These are phyloP conservation scores for Blumeria hordei DNA, from an alignment of 2,329 filamentous ascomycete genomes.

Conservation along the genomic window DNA sequence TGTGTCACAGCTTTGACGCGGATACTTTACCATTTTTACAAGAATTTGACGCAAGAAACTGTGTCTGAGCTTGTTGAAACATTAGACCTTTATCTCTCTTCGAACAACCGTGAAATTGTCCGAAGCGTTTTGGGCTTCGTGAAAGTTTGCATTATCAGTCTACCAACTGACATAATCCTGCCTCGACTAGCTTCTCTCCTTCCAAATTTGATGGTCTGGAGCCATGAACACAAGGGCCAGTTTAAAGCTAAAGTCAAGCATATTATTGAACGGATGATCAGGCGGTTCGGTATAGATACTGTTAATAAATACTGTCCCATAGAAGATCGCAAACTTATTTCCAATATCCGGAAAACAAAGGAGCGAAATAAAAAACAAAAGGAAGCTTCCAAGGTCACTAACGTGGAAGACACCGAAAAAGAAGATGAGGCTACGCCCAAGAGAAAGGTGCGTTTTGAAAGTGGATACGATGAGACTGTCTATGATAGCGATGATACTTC, in stretches of 20 bases:
- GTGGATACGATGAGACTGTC: conserved; percentile 87
- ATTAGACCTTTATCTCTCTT: conserved; percentile 87
- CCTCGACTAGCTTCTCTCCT: conserved; percentile 56
- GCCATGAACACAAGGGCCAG: conserved; percentile 92
- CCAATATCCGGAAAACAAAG: conserved; percentile 86
- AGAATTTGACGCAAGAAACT: conserved; percentile 40
- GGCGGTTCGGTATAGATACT: conserved; percentile 63
- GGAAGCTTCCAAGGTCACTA: conserved; percentile 35
- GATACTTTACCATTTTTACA: conserved; percentile 79
- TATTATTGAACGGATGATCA: conserved; percentile 82
- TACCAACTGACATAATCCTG: conserved; percentile 57
- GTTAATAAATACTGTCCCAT: conserved; percentile 67
- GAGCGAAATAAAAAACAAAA: conserved; percentile 82
- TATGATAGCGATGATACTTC: conserved; percentile 33
- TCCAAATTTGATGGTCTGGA: conserved; percentile 85
- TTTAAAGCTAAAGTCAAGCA: conserved; percentile 97
- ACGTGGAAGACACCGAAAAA: conserved; percentile 30
- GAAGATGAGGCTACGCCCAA: conserved; percentile 27
- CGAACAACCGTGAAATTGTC: conserved; percentile 91
- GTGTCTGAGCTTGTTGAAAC: conserved; percentile 74
- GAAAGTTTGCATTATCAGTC: conserved; percentile 76
- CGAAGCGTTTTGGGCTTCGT: conserved; percentile 86
- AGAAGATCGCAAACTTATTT: conserved; percentile 67
- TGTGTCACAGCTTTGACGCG: conserved; percentile 87
- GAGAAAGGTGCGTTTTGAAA: conserved; percentile 48